Evolutionary conservation across 1,284 basidiomycete genomes (phyloP).

Genomic region (Fistulinella cinereoalba): DNA sequence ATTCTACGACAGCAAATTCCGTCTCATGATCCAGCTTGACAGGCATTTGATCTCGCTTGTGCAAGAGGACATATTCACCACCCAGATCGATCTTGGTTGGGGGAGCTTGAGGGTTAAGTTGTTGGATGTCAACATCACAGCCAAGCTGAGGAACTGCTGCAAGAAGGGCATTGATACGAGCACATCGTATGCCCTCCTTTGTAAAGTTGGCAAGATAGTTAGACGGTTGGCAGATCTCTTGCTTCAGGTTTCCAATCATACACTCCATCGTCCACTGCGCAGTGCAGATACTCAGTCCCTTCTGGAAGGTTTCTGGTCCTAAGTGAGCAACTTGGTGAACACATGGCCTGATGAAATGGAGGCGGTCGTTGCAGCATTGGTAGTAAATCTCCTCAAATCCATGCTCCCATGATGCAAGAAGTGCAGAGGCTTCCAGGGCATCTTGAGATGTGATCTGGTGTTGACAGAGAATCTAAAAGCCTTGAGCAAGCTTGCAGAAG

Average conservation of each 20-base stretch:
- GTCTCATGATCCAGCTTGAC: too few species aligned
- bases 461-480: too few species aligned
- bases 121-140: too few species aligned
- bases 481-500: too few species aligned
- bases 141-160: background rate
- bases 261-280: slow-evolving; percentile 1
- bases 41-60: too few species aligned
- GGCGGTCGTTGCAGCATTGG: background rate
- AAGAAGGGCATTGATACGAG: background rate
- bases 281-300: background rate
- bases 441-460: too few species aligned
- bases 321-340: background rate
- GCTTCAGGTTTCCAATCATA: background rate
- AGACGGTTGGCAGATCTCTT: background rate
- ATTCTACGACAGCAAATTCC: too few species aligned
- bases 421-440: too few species aligned
- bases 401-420: background rate
- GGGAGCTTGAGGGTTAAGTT: too few species aligned
- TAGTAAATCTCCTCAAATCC: background rate
- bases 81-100: too few species aligned
- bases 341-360: slow-evolving; percentile 1
- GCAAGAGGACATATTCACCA: too few species aligned
- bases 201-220: background rate
- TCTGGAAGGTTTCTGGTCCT: background rate
- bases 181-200: background rate